Evolutionary conservation across 495 filamentous ascomycete species (phyloP).

Genomic region (Aspergillus incahuasiensis): DNA sequence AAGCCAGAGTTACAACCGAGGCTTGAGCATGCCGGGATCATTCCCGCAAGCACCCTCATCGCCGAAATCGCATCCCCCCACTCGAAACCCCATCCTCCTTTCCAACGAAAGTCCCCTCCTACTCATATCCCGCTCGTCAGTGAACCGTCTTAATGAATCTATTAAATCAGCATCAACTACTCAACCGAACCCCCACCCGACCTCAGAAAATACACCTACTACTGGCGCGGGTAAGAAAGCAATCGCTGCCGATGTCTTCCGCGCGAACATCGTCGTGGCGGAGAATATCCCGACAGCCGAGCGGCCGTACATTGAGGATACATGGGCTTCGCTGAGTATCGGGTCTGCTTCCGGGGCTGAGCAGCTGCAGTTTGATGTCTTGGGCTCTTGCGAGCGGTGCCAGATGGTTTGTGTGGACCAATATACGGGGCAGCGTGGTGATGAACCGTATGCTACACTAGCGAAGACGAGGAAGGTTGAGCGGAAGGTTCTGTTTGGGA

Average conservation of each 20-base stretch:
- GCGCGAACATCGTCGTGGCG: conserved; percentile 78
- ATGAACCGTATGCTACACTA: conserved; percentile 85
- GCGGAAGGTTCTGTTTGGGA: conserved; percentile 82
- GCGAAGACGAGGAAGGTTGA: conserved; percentile 77
- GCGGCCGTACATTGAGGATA: conserved; percentile 53
- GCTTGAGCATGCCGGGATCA: conserved; percentile 48
- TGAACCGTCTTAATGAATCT: conserved; percentile 67
- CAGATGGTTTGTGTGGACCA: conserved; percentile 97
- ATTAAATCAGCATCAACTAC: conserved; percentile 51
- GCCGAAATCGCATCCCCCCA: conserved; percentile 7
- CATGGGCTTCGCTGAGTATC: conserved; percentile 39
- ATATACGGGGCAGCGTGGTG: conserved; percentile 65
- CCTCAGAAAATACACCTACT: no score
- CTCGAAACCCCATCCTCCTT: conserved; percentile 60
- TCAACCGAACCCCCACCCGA: conserved; percentile 21
- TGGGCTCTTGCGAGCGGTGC: conserved; percentile 81
- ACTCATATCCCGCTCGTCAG: conserved; percentile 71
- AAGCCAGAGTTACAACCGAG: conserved; percentile 23
- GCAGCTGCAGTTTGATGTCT: conserved; percentile 54
- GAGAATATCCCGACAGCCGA: conserved; percentile 45
- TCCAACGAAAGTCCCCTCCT: conserved; percentile 94
- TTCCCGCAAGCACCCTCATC: conserved; percentile 50
- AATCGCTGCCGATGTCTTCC: conserved; percentile 67
- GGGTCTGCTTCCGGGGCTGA: conserved; percentile 23
- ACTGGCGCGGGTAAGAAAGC: no score